phyloP scores from a whole-genome alignment of 139 green algal species.

The Chlorokybus atmophyticus region DNA sequence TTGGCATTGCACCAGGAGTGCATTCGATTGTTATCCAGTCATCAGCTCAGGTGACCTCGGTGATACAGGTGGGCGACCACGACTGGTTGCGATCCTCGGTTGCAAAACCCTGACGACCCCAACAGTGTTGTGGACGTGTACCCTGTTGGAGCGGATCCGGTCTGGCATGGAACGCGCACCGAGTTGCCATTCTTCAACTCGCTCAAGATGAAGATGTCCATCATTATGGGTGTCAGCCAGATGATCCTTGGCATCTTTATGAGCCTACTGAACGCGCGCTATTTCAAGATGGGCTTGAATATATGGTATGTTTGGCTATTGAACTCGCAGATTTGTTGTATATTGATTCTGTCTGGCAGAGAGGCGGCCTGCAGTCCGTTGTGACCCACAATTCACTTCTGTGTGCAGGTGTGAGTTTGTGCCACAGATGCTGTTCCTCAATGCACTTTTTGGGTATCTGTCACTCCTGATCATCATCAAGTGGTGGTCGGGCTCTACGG shows the following conservation, averaged over 20 bases:
- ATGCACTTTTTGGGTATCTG: conserved; percentile 92
- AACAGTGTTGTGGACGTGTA: conserved; percentile 38
- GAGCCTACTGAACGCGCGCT: conserved; percentile 76
- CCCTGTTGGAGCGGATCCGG: conserved; percentile 84
- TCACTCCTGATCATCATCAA: conserved; percentile 89
- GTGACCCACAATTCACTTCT: too few species aligned
- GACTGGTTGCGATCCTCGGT: not conserved
- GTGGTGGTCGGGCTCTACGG: conserved; percentile 59
- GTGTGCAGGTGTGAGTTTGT: conserved; percentile 59
- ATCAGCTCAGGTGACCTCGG: too few species aligned
- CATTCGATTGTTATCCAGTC: too few species aligned
- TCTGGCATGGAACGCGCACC: conserved; percentile 85
- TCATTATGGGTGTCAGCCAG: conserved; percentile 75
- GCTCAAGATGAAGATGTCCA: conserved; percentile 99
- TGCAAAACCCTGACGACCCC: too few species aligned
- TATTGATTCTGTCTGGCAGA: too few species aligned
- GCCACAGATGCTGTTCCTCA: conserved; percentile 93
- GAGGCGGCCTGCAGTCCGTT: too few species aligned
- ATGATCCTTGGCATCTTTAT: conserved; percentile 96
- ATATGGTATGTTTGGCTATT: conserved; percentile 39
- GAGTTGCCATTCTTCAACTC: conserved; percentile 93
- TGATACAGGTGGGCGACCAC: not conserved
- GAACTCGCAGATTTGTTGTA: too few species aligned
- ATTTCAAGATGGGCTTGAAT: conserved; percentile 71
- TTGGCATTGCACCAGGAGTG: too few species aligned